phyloP scores from a whole-genome alignment of 2,329 filamentous ascomycete species.

The Sclerotinia minor region DNA sequence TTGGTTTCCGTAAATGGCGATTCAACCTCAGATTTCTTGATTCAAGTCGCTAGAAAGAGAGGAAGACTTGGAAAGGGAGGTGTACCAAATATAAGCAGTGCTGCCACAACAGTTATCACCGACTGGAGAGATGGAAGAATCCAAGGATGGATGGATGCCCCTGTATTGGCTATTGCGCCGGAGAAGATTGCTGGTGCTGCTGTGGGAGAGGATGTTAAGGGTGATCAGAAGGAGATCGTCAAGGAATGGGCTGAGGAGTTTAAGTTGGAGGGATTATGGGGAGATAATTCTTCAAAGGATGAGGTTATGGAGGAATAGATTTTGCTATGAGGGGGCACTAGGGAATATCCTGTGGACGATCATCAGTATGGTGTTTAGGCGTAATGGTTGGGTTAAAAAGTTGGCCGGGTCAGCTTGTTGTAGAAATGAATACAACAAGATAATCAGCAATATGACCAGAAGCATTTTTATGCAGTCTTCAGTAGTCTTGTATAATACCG shows the following conservation, averaged over 20 bases:
- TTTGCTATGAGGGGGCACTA: not conserved
- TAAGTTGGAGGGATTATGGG: conserved; percentile 90
- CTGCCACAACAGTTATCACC: conserved; percentile 90
- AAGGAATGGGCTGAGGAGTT: conserved; percentile 94
- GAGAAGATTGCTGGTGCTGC: conserved; percentile 43
- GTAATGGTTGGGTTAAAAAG: conserved; percentile 18
- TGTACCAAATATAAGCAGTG: conserved; percentile 81
- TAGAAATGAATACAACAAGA: conserved; percentile 10
- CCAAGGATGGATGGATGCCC: conserved; percentile 85
- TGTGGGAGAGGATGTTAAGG: conserved; percentile 50
- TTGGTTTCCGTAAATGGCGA: conserved; percentile 72
- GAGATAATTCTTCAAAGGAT: conserved; percentile 52
- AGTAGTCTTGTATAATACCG: too few relatives aligned
- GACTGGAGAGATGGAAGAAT: conserved; percentile 96
- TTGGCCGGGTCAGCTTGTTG: conserved; percentile 13
- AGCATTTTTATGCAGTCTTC: not conserved
- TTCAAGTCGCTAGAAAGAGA: conserved; percentile 92
- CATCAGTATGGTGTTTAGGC: conserved; percentile 18
- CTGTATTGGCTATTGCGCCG: conserved; percentile 57
- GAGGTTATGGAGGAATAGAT: conserved; percentile 38
- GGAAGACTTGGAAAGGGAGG: conserved; percentile 86
- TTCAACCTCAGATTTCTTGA: conserved; percentile 82
- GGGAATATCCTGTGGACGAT: conserved; percentile 16
- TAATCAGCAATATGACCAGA: conserved; percentile 6
- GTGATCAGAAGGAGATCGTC: conserved; percentile 83